A percentile compares a stretch with the other conserved stretches of the same genome.
phyloP scores from a whole-genome alignment of 352 stramenopile genomes.

The Globisporangium sylvaticum region DNA sequence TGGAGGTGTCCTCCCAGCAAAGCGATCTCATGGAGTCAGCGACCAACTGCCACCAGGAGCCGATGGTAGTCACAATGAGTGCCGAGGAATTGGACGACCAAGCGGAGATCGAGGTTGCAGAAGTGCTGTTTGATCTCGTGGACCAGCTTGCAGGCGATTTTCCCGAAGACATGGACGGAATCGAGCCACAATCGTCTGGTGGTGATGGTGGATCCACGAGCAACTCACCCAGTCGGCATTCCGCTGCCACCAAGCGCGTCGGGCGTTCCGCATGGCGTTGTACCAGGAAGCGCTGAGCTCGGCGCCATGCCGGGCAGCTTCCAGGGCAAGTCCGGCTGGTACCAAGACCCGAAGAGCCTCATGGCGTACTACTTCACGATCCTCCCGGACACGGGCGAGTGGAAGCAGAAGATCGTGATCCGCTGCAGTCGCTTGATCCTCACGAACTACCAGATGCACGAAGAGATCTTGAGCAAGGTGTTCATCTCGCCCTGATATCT shows the following conservation, averaged over 20 bases:
- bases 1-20: neutral
- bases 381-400: conserved; percentile 44
- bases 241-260: conserved; percentile 44
- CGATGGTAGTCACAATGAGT: neutral
- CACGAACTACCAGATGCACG: conserved; percentile 59
- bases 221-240: conserved; percentile 48
- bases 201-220: neutral
- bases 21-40: neutral
- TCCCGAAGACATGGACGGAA: neutral
- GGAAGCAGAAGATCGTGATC: conserved; percentile 56
- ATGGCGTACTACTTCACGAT: conserved; percentile 78
- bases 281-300: conserved; percentile 64
- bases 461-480: conserved; percentile 42
- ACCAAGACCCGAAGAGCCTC: conserved; percentile 69
- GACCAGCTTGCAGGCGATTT: conserved; percentile 25
- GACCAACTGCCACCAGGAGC: neutral
- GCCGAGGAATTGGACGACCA: conserved; percentile 16
- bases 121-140: conserved; percentile 41
- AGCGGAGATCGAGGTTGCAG: conserved; percentile 36
- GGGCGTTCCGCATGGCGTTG: conserved; percentile 51
- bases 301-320: conserved; percentile 66
- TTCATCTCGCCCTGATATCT: conserved; percentile 4
- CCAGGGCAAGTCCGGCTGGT: conserved; percentile 66
- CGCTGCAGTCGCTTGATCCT: conserved; percentile 57
- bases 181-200: neutral